phyloP scores from a whole-genome alignment of 2,329 filamentous ascomycete genomes.

The Cladobotryum protrusum region DNA sequence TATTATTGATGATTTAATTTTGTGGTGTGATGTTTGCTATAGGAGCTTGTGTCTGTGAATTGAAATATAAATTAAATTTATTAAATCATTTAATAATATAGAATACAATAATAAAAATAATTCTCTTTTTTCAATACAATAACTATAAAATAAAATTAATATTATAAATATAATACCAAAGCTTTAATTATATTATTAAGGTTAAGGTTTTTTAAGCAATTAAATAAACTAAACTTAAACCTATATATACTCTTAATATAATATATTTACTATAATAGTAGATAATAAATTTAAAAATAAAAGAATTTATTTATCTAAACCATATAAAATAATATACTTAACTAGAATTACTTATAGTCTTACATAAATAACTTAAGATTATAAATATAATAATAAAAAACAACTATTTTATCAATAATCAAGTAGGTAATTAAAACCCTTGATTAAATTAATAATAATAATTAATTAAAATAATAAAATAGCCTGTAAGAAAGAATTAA shows the following conservation, averaged over 20 bases:
- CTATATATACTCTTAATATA: background rate
- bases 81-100: background rate
- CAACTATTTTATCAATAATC: background rate
- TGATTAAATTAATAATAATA: no score
- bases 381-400: background rate
- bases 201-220: no score
- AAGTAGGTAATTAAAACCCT: background rate
- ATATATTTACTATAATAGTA: background rate
- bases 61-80: no score
- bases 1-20: background rate
- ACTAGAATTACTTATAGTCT: no score
- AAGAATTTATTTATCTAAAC: no score
- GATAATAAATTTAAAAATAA: no score
- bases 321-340: no score
- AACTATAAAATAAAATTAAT: background rate
- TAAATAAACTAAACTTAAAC: no score
- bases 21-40: background rate
- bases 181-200: no score
- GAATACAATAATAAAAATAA: background rate
- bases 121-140: background rate
- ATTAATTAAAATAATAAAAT: no score
- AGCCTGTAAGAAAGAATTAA: no score
- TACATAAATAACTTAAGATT: background rate
- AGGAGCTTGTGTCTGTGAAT: background rate
- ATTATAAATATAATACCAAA: conserved; percentile 2